A percentile compares a stretch with the other conserved stretches of the same genome.
Conservation (phyloP, 257 asterid species). For the Solanum paucissectum region DNA sequence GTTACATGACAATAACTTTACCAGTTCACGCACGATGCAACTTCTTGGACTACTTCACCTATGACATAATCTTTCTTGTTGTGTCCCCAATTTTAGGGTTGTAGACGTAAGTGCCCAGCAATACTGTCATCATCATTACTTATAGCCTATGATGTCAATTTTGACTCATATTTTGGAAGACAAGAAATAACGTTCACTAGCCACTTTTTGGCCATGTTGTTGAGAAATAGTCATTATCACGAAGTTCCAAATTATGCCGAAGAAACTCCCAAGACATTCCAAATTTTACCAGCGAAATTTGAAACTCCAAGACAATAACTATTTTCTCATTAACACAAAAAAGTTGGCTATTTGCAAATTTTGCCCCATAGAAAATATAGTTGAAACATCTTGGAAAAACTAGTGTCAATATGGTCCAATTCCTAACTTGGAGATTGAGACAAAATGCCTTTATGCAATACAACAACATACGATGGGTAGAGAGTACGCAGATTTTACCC, state of each 20-base stretch:
- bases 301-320: neutral
- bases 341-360: neutral
- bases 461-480: neutral
- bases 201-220: neutral
- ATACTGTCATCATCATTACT: neutral
- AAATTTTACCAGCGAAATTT: neutral
- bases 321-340: neutral
- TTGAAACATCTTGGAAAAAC: neutral
- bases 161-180: neutral
- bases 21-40: neutral
- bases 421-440: neutral
- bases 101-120: neutral
- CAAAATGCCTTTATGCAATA: neutral
- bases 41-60: neutral
- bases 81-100: neutral
- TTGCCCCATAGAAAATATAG: neutral
- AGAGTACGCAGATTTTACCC: rapidly evolving
- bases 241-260: neutral
- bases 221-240: neutral
- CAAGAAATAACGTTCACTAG: too few species aligned
- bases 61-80: neutral
- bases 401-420: neutral
- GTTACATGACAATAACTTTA: neutral
- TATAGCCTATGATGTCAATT: neutral
- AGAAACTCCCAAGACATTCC: neutral